Evolutionary conservation across 2,329 filamentous ascomycete species (phyloP), one percentile per base, ranked within the genome.

Genomic region (Colletotrichum liaoningense): DNA sequence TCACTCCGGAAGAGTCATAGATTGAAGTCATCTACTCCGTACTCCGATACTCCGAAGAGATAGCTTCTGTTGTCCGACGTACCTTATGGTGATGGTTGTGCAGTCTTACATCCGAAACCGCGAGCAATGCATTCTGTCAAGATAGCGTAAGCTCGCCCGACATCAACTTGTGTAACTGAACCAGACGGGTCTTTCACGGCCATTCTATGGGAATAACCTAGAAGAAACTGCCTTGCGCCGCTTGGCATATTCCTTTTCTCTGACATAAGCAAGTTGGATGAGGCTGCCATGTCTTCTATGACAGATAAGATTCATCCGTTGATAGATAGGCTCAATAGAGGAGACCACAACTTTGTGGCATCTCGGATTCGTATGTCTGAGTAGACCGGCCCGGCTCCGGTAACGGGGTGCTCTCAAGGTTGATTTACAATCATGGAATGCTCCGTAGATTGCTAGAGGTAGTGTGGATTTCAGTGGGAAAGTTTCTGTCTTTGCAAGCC

Each of bases 321-420:
- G 38, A 19, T 42, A 42, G 38, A 19, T 19, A 42, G 38, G 38
- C 16, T 19, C 14, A 16, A 62, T 19, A 42, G 9, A 56, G 19
- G 16, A 68, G 24, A 57, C 42, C 26, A 52, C 42, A 60, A 60
- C 38, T 38, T 26, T 19, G 57, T 4, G 28, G 52, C 49, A 63
- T 63, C 9, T 46, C 38, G 19, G 55, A 22, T 9, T 26, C 8
- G 58, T 35, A n/a, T 19, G 63, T 56, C 46, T 46, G 56, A 58
- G 24, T 30, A 28, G 42, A 46, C 30, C n/a, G 14, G 57, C 26
- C 52, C 69, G 16, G 38, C 59, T 72, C 70, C 70, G 67, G 67
- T 70, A 59, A 73, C 70, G 70, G 67, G 67, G 28, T 30, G 59
- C 35, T 33, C 66, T 55, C 26, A 46, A 11, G 46, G 33, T 63